phyloP scores from a whole-genome alignment of 208 protist species.

The Leishmania tropica region DNA sequence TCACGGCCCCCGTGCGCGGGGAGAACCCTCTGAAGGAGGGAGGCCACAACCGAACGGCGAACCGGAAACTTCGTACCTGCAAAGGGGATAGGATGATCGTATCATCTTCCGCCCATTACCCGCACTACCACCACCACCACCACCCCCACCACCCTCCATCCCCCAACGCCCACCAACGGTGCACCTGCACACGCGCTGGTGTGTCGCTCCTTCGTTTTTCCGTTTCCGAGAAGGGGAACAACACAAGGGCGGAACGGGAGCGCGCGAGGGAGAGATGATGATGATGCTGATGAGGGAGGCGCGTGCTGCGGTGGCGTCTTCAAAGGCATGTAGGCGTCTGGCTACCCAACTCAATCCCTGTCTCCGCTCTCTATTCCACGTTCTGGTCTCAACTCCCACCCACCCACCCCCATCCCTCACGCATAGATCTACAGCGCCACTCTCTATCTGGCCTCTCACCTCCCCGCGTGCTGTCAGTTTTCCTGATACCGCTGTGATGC shows the following conservation, averaged over 20 bases:
- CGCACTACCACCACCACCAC: too few relatives aligned
- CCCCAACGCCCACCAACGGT: too few relatives aligned
- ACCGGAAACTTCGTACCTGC: too few relatives aligned
- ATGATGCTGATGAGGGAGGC: background rate
- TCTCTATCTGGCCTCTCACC: background rate
- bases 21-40: too few relatives aligned
- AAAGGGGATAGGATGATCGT: too few relatives aligned
- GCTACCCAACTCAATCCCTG: background rate
- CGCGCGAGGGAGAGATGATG: background rate
- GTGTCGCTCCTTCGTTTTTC: too few relatives aligned
- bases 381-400: background rate
- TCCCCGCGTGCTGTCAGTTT: background rate
- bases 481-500: slow-evolving; percentile 32
- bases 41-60: too few relatives aligned
- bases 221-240: too few relatives aligned
- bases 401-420: background rate
- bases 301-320: background rate
- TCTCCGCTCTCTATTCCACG: background rate
- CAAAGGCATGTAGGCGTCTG: background rate
- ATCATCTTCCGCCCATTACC: too few relatives aligned
- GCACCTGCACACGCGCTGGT: too few relatives aligned
- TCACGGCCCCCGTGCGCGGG: too few relatives aligned
- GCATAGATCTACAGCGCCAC: background rate
- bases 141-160: too few relatives aligned
- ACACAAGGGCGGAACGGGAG: background rate